These are phyloP conservation scores for Gnaphalium uliginosum DNA, from an alignment of 129 eudicot genomes.

Conservation along the genomic window DNA sequence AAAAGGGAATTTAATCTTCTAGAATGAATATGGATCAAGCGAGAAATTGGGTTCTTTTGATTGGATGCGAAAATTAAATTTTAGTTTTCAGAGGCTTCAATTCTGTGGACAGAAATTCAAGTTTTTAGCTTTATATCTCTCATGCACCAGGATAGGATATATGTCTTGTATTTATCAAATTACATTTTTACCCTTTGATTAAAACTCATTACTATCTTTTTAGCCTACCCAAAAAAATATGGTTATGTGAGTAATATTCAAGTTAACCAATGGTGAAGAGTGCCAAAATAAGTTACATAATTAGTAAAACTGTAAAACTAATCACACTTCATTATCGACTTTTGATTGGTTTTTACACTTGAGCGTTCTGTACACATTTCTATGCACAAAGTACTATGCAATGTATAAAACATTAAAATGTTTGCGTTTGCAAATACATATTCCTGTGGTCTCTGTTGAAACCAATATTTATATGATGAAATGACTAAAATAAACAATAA, in stretches of 20 bases:
- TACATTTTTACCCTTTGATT: neutral
- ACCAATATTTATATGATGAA: neutral
- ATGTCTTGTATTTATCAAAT: neutral
- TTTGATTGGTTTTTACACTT: slow-evolving; percentile 4
- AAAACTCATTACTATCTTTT: too few relatives aligned
- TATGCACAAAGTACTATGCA: slow-evolving; percentile 4
- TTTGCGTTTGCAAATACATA: neutral
- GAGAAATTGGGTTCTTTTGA: neutral
- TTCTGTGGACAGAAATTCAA: slow-evolving; percentile 2
- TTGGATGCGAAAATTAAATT: neutral
- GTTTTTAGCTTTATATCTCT: neutral
- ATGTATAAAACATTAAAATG: neutral
- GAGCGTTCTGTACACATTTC: neutral
- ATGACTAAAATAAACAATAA: neutral
- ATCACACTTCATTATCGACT: slow-evolving; percentile 3
- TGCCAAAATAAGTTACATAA: too few relatives aligned
- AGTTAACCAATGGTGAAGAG: neutral
- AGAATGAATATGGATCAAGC: neutral
- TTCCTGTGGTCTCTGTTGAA: slow-evolving; percentile 13
- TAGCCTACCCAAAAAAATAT: neutral
- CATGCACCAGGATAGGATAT: neutral
- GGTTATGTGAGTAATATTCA: neutral
- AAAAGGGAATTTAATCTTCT: neutral
- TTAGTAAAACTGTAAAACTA: neutral
- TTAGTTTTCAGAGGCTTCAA: neutral